Percentiles rank a stretch among this genome's conserved stretches.
phyloP scores from a whole-genome alignment of 192 early-diverging fungal genomes.

The Umbelopsis vinacea region DNA sequence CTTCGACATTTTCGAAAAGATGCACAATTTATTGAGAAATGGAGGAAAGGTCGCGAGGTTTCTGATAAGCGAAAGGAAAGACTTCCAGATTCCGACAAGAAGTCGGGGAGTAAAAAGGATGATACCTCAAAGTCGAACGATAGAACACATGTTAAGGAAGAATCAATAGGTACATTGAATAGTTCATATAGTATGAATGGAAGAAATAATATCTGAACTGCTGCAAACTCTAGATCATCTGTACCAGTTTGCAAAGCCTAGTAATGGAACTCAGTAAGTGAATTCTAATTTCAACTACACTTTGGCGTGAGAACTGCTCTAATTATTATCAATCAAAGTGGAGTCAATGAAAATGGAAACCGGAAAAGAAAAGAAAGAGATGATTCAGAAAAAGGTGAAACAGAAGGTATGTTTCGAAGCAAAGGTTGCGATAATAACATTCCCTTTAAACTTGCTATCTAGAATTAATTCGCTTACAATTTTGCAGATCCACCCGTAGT shows the following conservation, averaged over 20 bases:
- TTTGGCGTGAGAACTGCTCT: not conserved
- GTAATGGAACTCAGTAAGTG: not conserved
- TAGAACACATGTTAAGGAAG: constrained; percentile 6
- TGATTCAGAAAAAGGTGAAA: not conserved
- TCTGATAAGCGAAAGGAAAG: constrained; percentile 17
- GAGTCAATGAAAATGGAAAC: not conserved
- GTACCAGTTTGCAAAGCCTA: constrained; percentile 2
- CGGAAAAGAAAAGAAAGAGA: constrained; percentile 9
- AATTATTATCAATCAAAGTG: not conserved
- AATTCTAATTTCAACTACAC: not conserved
- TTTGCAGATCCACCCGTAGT: not conserved
- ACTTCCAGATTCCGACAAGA: constrained; percentile 22
- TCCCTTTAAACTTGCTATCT: not conserved
- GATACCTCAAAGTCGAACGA: not conserved
- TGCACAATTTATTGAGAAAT: constrained; percentile 16
- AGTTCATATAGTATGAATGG: no score
- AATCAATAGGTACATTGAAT: not conserved
- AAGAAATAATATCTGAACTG: not conserved
- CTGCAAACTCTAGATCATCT: not conserved
- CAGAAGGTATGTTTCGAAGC: not conserved
- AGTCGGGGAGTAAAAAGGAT: constrained; percentile 24
- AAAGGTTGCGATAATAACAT: not conserved
- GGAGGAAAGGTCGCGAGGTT: constrained; percentile 16
- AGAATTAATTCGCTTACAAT: not conserved
- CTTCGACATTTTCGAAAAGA: constrained; percentile 17